These are phyloP conservation scores for Trichodelitschia bisporula DNA, from an alignment of 495 filamentous ascomycete genomes.

Conservation along the genomic window DNA sequence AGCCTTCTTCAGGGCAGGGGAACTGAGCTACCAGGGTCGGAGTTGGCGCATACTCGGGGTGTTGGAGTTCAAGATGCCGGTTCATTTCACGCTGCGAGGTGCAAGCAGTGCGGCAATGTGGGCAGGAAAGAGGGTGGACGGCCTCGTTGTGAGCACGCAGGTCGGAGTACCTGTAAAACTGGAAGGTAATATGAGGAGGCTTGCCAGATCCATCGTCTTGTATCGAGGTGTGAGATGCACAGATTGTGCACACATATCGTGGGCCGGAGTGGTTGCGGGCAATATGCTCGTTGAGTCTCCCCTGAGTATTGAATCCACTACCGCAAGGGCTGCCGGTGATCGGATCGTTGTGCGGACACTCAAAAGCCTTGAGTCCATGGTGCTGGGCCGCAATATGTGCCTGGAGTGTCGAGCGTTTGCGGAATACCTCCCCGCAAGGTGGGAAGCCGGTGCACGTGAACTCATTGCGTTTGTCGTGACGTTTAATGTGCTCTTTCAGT, in stretches of 20 bases:
- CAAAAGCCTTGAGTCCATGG: constrained; percentile 38
- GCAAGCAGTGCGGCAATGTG: constrained; percentile 41
- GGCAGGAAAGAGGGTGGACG: constrained; percentile 50
- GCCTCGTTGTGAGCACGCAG: constrained; percentile 46
- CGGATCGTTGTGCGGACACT: constrained; percentile 33
- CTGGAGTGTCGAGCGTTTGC: constrained; percentile 70
- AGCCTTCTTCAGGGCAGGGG: constrained; percentile 36
- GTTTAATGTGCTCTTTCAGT: constrained; percentile 25
- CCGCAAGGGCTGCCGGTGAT: constrained; percentile 32
- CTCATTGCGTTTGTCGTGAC: constrained; percentile 14
- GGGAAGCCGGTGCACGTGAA: constrained; percentile 39
- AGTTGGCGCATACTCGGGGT: constrained; percentile 5
- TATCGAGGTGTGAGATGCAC: constrained; percentile 14
- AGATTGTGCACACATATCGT: constrained; percentile 50
- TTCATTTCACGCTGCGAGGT: constrained; percentile 29
- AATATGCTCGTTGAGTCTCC: constrained; percentile 43
- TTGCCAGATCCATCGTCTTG: too few species aligned
- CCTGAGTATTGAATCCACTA: constrained; percentile 44
- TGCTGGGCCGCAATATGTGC: constrained; percentile 57
- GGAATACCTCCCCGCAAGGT: constrained; percentile 54
- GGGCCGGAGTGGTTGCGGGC: constrained; percentile 36
- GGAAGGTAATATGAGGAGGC: too few species aligned
- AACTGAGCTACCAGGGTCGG: constrained; percentile 26
- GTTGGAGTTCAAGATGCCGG: constrained; percentile 22
- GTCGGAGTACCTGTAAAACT: constrained; percentile 41